Conservation (phyloP, 306 rosid species). For the Dalbergia cochinchinensis region DNA sequence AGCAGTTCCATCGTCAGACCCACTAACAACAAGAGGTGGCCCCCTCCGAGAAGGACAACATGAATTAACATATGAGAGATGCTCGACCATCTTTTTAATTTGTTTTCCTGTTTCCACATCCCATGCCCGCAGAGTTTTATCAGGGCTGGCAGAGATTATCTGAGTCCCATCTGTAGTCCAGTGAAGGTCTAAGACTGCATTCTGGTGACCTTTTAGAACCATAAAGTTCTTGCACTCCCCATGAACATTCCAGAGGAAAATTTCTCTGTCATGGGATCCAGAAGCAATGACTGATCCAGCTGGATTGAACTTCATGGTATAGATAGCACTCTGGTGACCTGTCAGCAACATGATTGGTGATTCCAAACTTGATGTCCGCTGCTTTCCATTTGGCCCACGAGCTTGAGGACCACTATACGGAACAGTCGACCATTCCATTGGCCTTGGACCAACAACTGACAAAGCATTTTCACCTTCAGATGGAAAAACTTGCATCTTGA, state of each 20-base stretch:
- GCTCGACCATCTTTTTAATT: constrained; percentile 95
- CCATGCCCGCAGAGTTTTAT: constrained; percentile 94
- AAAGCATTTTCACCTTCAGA: constrained; percentile 74
- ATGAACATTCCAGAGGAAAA: constrained; percentile 88
- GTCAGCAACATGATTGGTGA: constrained; percentile 88
- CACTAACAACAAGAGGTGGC: constrained; percentile 91
- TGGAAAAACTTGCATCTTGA: constrained; percentile 74
- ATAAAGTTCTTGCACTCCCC: constrained; percentile 94
- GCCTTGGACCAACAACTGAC: constrained; percentile 81
- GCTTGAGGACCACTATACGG: constrained; percentile 70
- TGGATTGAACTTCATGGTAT: constrained; percentile 93
- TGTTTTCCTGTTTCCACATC: constrained; percentile 94
- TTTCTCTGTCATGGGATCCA: constrained; percentile 94
- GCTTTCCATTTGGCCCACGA: constrained; percentile 76
- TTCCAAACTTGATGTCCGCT: constrained; percentile 84
- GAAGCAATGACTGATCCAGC: constrained; percentile 87
- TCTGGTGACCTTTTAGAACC: constrained; percentile 94
- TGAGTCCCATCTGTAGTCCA: constrained; percentile 96
- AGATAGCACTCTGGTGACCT: constrained; percentile 91
- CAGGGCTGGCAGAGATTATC: constrained; percentile 88
- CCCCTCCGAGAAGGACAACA: constrained; percentile 97
- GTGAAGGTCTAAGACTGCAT: constrained; percentile 94
- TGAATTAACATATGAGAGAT: constrained; percentile 87
- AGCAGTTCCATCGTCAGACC: constrained; percentile 96
- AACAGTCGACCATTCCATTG: constrained; percentile 90